Conservation (phyloP, 306 rosid species). For the Cercis canadensis region DNA sequence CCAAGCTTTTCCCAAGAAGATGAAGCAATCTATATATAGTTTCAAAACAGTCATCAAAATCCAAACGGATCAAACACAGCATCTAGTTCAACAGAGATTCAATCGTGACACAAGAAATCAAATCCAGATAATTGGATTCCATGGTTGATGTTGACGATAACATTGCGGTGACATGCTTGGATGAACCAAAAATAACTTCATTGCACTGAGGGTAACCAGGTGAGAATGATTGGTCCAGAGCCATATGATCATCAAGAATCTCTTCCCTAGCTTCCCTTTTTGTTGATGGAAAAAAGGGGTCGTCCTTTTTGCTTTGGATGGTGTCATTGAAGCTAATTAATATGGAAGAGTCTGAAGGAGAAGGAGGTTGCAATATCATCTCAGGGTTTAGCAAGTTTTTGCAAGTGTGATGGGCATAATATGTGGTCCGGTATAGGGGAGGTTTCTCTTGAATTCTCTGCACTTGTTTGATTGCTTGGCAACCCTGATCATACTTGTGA, state of each 20-base stretch:
- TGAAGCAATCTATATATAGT: too few species aligned
- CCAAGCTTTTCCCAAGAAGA: too few species aligned
- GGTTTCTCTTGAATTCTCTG: conserved; percentile 57
- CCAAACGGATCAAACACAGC: not conserved
- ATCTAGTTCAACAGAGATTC: not conserved
- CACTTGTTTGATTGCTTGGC: conserved; percentile 61
- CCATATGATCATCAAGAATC: not conserved
- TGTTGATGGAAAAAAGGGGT: not conserved
- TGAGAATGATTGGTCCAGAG: not conserved
- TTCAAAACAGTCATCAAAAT: too few species aligned
- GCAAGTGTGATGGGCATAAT: conserved; percentile 56
- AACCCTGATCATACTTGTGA: conserved; percentile 50
- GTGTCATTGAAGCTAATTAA: conserved; percentile 37
- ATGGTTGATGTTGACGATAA: not conserved
- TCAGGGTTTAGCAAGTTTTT: conserved; percentile 31
- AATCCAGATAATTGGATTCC: not conserved
- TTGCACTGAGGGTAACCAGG: not conserved
- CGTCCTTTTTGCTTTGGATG: not conserved
- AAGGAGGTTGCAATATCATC: conserved; percentile 26
- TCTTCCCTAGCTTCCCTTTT: not conserved
- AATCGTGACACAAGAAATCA: not conserved
- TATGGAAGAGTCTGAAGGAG: conserved; percentile 7
- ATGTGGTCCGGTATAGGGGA: conserved; percentile 49
- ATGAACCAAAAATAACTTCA: not conserved
- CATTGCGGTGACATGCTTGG: not conserved